Evolutionary conservation across 441 rosid genomes (phyloP), one percentile per base, ranked within the genome.

Genomic region (Breynia disticha): DNA sequence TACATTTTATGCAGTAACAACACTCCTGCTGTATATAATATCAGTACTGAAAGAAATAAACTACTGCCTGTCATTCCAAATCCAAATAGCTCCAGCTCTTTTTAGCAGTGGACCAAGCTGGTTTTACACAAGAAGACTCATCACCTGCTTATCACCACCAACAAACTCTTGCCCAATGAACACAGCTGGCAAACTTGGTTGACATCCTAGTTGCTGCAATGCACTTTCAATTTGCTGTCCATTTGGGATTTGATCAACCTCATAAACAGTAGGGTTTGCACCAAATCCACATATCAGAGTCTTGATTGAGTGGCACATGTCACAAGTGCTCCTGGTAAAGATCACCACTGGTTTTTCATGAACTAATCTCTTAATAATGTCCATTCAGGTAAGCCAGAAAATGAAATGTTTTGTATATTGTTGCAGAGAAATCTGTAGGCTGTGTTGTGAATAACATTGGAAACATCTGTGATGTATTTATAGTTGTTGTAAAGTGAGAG

Each of bases 91-190:
- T 50, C 82, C 79, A 11, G 95, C 95, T 50, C 70, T 69, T 72
- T 59, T 72, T 43, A 87, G 96, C 76, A 79, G 38, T 2, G 71
- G 64, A 5, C 67, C 76, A 7, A 87, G 73, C 72, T 78, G 76
- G 56, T 83, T 75, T 65, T 48, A 63, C 47, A 87, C 70, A n/a
- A 80, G 84, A 39, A 87, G 82, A 52, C 78, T 69, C 83, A 84
- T 79, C n/a, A 87, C 65, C 73, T 87, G 83, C 44, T 71, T 76
- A 16, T 87, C 85, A 19, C 94, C 96, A 1, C 96, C 96, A 2
- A 84, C 72, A 7, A 83, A 61, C 67, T 78, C 78, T 45, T 81
- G 67, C 9, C 83, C 88, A 10, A 87, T 84, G 80, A 84, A 87
- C 63, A 84, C 81, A 3, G 75, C 84, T 2, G 95, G 95, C 35